These are phyloP conservation scores for Kodamaea neixiangensis DNA, from an alignment of 805 yeast genomes.

Conservation along the genomic window DNA sequence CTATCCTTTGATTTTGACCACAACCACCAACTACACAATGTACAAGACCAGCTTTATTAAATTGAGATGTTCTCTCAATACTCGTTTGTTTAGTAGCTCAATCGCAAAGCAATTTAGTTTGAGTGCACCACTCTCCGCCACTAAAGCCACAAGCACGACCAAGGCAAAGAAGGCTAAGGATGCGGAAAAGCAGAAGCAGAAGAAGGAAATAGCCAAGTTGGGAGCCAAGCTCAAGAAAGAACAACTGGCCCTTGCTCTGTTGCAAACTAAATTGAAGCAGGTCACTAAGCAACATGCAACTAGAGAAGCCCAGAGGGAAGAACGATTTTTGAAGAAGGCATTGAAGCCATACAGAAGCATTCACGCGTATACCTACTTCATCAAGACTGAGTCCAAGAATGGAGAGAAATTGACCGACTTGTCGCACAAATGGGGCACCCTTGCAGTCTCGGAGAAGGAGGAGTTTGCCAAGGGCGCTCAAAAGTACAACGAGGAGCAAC, in stretches of 20 bases:
- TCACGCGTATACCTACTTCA: constrained; percentile 24
- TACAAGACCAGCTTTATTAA: background rate
- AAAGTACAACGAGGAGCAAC: constrained; percentile 27
- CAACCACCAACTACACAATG: background rate
- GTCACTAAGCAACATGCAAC: constrained; percentile 17
- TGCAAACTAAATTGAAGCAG: constrained; percentile 21
- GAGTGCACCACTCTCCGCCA: background rate
- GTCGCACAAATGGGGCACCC: constrained; percentile 26
- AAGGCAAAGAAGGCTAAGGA: background rate
- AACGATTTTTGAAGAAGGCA: constrained; percentile 21
- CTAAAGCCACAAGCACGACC: constrained; percentile 4
- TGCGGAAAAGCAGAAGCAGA: constrained; percentile 14
- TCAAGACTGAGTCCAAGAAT: constrained; percentile 23
- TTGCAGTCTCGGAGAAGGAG: constrained; percentile 32
- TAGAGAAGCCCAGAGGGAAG: constrained; percentile 20
- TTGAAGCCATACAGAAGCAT: constrained; percentile 25
- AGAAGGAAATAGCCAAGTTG: constrained; percentile 17
- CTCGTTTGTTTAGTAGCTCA: background rate
- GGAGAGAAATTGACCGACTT: constrained; percentile 17
- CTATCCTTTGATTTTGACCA: too few species aligned
- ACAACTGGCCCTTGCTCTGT: constrained; percentile 14
- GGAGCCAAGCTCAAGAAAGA: constrained; percentile 21
- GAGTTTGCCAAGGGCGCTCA: constrained; percentile 26
- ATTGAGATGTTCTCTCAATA: background rate
- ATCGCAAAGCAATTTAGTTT: background rate